A percentile compares a stretch with the other conserved stretches of the same genome.
Conservation (phyloP, 495 filamentous ascomycete species). For the Penicillium bialowiezense region DNA sequence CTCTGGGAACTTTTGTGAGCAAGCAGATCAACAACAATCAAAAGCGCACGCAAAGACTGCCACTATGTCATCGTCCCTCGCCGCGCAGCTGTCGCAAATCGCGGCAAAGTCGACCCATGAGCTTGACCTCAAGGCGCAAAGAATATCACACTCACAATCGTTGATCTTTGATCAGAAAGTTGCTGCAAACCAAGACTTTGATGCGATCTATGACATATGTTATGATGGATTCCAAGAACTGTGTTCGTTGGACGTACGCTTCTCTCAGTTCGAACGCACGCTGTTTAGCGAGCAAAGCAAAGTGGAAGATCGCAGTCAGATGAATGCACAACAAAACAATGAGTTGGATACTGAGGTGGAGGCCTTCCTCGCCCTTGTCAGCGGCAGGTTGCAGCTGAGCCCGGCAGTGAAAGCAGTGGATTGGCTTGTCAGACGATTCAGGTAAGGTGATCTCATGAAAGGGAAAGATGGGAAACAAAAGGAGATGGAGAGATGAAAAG, state of each 20-base stretch:
- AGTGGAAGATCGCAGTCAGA: conserved; percentile 75
- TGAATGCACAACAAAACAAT: conserved; percentile 76
- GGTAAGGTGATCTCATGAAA: too few species aligned
- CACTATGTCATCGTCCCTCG: conserved; percentile 75
- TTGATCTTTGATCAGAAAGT: conserved; percentile 81
- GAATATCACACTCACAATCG: conserved; percentile 83
- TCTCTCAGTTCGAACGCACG: conserved; percentile 61
- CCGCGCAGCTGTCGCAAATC: conserved; percentile 77
- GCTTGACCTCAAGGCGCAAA: conserved; percentile 86
- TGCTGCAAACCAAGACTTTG: conserved; percentile 81
- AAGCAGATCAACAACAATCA: conserved; percentile 2
- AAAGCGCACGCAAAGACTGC: conserved; percentile 2
- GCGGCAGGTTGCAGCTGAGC: conserved; percentile 71
- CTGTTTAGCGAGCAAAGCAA: conserved; percentile 93
- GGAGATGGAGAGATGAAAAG: background rate
- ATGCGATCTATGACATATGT: conserved; percentile 82
- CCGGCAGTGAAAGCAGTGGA: conserved; percentile 88
- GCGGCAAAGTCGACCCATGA: conserved; percentile 72
- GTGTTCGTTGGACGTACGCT: conserved; percentile 77
- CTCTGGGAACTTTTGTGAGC: conserved; percentile 12
- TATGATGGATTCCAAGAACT: conserved; percentile 86
- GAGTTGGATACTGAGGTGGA: conserved; percentile 75
- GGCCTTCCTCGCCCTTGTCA: conserved; percentile 74
- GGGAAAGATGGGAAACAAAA: conserved; percentile 20
- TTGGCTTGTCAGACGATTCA: conserved; percentile 89